Evolutionary conservation across 2,329 filamentous ascomycete species (phyloP).

Genomic region (Alternaria arbusti): DNA sequence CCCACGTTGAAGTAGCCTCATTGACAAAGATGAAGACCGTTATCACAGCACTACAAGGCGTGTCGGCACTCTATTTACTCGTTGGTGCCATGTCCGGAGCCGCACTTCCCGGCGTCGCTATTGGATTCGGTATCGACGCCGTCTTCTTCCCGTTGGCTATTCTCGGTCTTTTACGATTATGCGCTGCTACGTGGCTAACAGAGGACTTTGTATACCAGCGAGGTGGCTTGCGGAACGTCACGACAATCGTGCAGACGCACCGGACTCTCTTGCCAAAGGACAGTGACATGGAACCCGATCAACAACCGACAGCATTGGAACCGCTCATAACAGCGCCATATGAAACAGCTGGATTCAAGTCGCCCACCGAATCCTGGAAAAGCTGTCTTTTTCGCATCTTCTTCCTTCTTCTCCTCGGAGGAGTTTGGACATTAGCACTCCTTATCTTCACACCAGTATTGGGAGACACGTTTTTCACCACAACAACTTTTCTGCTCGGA

Average conservation of each 20-base stretch:
- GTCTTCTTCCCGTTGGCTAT: conserved; percentile 20
- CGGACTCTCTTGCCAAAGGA: background rate
- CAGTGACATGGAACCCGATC: background rate
- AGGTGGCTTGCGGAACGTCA: background rate
- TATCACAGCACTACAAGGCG: conserved; percentile 21
- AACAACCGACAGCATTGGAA: background rate
- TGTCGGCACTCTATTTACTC: conserved; percentile 15
- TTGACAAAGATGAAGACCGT: conserved; percentile 20
- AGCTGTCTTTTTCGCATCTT: background rate
- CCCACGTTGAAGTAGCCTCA: conserved; percentile 9
- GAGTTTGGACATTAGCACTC: background rate
- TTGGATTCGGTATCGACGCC: background rate
- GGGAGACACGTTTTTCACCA: background rate
- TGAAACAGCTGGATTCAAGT: background rate
- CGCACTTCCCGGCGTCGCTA: background rate
- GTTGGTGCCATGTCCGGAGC: background rate
- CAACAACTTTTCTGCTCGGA: background rate
- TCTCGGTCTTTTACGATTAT: conserved; percentile 18
- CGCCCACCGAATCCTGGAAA: background rate
- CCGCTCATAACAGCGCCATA: background rate
- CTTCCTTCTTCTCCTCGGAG: background rate
- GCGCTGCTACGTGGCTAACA: conserved; percentile 18
- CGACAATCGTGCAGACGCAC: background rate
- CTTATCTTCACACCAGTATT: background rate
- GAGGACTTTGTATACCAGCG: conserved; percentile 18